Base-by-base conservation (phyloP, 73 alveolate species). In the Paraurostyla sp. region DNA sequence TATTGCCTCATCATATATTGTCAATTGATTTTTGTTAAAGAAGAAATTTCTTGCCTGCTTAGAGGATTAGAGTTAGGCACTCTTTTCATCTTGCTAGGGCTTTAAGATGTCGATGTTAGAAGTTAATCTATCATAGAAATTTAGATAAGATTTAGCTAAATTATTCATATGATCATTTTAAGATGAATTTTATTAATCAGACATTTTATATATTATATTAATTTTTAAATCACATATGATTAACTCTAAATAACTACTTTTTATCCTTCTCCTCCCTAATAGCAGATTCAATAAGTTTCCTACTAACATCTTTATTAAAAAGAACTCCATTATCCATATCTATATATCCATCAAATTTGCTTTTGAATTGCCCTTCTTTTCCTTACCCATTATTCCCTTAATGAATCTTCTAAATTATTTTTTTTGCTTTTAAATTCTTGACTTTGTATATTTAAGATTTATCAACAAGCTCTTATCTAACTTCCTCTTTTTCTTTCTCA, bases 271-370 rank as follows among this genome's bases (percentile, higher is more conserved):
- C 82, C 30, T 65, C 82, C 25, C 41, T 65, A 7, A 65, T 65
- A 11, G 82, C 56, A 32, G 82, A 65, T 65, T 65, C 82, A 6
- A 65, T 65, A 7, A 65, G 58, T 65, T 65, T 65, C 11, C 82
- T 32, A 22, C 82, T 65, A 2, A 65, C 25, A 38, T 65, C 82
- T 22, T 65, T 65, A 35, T 65, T 65, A 65, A 65, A 65, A 11
- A 38, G 2, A 1, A 16, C 41, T 11, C 82, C 82, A 0, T 32
- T 4, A 6, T 65, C 82, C 33, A 65, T 11, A 65, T 65, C 82
- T 22, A 65, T 65, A 40, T 65, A 65, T 0, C 82, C 82, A 65
- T 65, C 58, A 65, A 65, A 65, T 65, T 56, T 13, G 18, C 25
- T 65, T 38, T n/a, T n/a, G n/a, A n/a, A n/a, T n/a, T n/a, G n/a